Base-by-base conservation (phyloP, 2,329 filamentous ascomycete species). In the Ceratocystiopsis sp. region DNA sequence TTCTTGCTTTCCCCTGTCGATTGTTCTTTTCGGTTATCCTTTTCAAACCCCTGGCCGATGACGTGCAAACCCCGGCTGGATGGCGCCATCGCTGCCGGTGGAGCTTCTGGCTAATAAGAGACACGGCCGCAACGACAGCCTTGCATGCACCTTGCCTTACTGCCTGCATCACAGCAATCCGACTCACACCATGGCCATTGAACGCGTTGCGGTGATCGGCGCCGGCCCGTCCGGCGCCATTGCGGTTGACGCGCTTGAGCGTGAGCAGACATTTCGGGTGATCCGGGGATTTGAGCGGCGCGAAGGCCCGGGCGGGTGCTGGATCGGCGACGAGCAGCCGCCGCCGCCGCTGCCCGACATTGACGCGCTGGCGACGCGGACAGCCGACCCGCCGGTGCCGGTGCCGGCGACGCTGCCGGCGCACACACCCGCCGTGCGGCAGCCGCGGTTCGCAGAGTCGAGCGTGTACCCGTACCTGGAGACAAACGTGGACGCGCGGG, bases 401-500 rank as follows among this genome's bases (percentile, higher is more conserved):
- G 58, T 69, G 4, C 73, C 73, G 0, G 44, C 57, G 2, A 46
- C 50, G 0, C 55, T 77, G 0, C 75, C 73, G 4, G 59, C 65
- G 0, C 57, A 61, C 42, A 61, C 62, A 0, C 61, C 65, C 0
- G 61, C 60, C 36, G 55, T 59, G 35, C 12, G 2, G 16, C 47
- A 41, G 41, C 37, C 45, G 16, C 47, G 47, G 7, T 49, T 45
- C 18, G 5, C 41, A 16, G 47, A 49, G 41, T 45, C 47, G 39
- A 38, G 41, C 9, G 32, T 49, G n/a, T 45, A 49, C 38, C 43
- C 42, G 6, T 42, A 47, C 35, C 39, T 49, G 13, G 43, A 49
- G 52, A 80, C 75, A 3, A 81, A 81, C 48, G 69, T 81, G 37
- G 67, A 72, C 48, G 61, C 62, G 7, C 52, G 66, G 2, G 62